Base-by-base conservation (phyloP, 1,139 yeast genomes). In the Protomyces lactucae-debilis region DNA sequence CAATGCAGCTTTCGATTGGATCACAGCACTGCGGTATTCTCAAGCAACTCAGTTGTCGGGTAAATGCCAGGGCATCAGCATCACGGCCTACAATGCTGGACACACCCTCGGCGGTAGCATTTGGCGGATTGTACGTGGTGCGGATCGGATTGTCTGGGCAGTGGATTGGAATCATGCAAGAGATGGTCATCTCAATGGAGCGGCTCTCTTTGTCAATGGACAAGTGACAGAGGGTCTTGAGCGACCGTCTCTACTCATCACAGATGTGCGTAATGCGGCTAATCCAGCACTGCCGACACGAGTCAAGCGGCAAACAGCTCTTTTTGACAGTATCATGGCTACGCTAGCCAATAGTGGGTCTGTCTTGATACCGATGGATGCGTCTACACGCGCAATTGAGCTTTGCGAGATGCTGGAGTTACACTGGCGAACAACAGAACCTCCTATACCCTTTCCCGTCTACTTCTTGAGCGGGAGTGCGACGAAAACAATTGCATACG, bases 151-250 rank as follows among this genome's bases (percentile, higher is more conserved):
- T 18, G 79, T 93, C 2, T 90, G 91, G 74, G 96, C 97, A 0
- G 93, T 95, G 3, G 85, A 89, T 57, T 93, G 99, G 98, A 92
- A 92, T 73, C 99, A 93, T 74, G 86, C 97, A 0, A 85, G 85
- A 68, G 98, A 93, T 71, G 82, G 89, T 0, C 92, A 91, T 71
- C 77, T 93, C 65, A 88, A 87, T 70, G 83, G 88, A 65, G 93
- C 97, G n/a, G 84, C 87, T 16, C 80, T 91, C 63, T 83, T 81
- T 66, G 73, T 74, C 4, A 74, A 73, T 40, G 85, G 84, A 21
- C 78, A 82, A 61, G 85, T 93, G 0, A 76, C 83, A n/a, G 81
- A 87, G 5, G 82, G 84, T 60, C 77, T 92, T 40, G 74, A 84
- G 68, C 80, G 96, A 71, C 97, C 99, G 1, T 87, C 96, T 0